phyloP scores from a whole-genome alignment of 176 grass and related monocot genomes.

The Zoysia pacifica region DNA sequence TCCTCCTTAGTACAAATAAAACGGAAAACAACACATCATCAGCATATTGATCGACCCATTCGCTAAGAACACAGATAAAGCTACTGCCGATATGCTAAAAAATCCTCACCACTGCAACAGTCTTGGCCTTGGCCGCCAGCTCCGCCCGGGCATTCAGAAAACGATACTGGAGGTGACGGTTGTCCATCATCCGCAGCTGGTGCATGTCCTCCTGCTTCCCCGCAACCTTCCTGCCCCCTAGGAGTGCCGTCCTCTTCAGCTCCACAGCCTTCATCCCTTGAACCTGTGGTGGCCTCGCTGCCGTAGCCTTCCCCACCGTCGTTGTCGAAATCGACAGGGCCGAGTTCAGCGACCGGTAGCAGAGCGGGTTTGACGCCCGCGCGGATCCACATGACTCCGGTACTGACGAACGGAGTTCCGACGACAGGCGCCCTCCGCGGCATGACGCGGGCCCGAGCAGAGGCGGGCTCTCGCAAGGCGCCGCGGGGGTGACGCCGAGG shows the following conservation, averaged over 20 bases:
- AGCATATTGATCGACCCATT: neutral
- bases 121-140: constrained; percentile 46
- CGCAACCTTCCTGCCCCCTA: constrained; percentile 51
- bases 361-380: constrained; percentile 61
- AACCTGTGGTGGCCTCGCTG: constrained; percentile 67
- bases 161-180: constrained; percentile 60
- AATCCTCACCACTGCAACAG: constrained; percentile 51
- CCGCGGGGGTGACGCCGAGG: constrained; percentile 2
- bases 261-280: constrained; percentile 48
- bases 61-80: neutral
- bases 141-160: constrained; percentile 63
- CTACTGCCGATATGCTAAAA: neutral
- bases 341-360: constrained; percentile 73
- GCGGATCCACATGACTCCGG: constrained; percentile 50
- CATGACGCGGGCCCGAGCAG: constrained; percentile 45
- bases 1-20: constrained; percentile 42
- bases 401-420: constrained; percentile 75
- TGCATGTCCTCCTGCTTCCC: constrained; percentile 71
- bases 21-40: neutral
- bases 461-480: constrained; percentile 75
- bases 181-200: constrained; percentile 69
- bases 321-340: constrained; percentile 52
- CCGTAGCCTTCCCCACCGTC: constrained; percentile 23
- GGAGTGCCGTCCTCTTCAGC: constrained; percentile 36
- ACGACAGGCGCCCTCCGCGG: constrained; percentile 40